Evolutionary conservation across 1,139 yeast species (phyloP).

Genomic region (Oligophagozyma castellii): DNA sequence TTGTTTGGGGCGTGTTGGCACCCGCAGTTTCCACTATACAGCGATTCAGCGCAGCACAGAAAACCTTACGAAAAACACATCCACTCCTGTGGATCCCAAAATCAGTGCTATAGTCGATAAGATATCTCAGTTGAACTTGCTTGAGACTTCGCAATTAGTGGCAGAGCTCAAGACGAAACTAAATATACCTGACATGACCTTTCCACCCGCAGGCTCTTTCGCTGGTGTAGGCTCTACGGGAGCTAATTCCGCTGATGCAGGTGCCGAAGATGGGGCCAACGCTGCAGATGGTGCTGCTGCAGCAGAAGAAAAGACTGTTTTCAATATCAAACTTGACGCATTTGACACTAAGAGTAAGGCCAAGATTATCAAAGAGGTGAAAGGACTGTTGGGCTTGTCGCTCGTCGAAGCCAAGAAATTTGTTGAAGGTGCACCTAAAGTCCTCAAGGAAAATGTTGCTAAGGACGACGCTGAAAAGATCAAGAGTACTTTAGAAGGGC

Average conservation of each 20-base stretch:
- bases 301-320: constrained; percentile 87
- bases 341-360: constrained; percentile 95
- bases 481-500: constrained; percentile 81
- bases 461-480: constrained; percentile 68
- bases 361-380: constrained; percentile 93
- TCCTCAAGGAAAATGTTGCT: constrained; percentile 48
- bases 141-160: constrained; percentile 81
- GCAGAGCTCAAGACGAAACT: constrained; percentile 72
- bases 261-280: constrained; percentile 54
- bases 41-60: too few relatives aligned
- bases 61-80: too few relatives aligned
- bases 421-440: constrained; percentile 95
- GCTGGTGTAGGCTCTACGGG: constrained; percentile 17
- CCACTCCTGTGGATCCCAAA: constrained; percentile 90
- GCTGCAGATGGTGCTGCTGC: constrained; percentile 70
- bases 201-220: constrained; percentile 49
- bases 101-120: constrained; percentile 79
- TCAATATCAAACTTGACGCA: constrained; percentile 80
- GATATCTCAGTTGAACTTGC: constrained; percentile 73
- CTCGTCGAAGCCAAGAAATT: constrained; percentile 95
- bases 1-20: too few relatives aligned
- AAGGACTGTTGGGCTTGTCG: constrained; percentile 79
- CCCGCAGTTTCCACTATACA: too few relatives aligned
- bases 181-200: constrained; percentile 84
- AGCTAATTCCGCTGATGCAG: constrained; percentile 44